phyloP scores from a whole-genome alignment of 371 early-diverging fungal genomes.

The Rhizopus microsporus region DNA sequence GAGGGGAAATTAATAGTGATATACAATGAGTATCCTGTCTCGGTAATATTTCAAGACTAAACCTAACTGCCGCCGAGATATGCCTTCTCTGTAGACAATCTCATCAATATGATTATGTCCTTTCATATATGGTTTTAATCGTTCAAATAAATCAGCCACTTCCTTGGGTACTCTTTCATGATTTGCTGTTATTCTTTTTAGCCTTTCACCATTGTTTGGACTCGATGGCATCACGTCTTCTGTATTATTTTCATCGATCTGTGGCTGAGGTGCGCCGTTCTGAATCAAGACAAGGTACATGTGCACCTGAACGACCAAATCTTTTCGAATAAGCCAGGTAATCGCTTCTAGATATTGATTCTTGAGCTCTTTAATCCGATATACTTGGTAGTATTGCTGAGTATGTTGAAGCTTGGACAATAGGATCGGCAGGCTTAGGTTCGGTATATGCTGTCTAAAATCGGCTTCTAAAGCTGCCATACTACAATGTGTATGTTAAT shows the following conservation, averaged over 20 bases:
- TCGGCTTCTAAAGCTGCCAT: constrained; percentile 56
- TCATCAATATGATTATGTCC: constrained; percentile 84
- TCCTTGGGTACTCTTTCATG: constrained; percentile 56
- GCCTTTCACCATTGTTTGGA: constrained; percentile 29
- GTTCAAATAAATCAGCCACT: constrained; percentile 60
- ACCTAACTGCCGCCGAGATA: constrained; percentile 64
- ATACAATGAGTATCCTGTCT: constrained; percentile 56
- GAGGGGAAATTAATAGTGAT: constrained; percentile 31
- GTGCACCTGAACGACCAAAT: constrained; percentile 79
- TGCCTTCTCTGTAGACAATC: constrained; percentile 76
- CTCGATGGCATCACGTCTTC: constrained; percentile 15
- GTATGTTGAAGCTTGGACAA: constrained; percentile 76
- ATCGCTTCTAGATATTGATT: constrained; percentile 80
- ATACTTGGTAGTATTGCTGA: constrained; percentile 65
- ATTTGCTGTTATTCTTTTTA: constrained; percentile 26
- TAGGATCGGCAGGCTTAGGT: constrained; percentile 68
- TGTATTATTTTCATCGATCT: constrained; percentile 4
- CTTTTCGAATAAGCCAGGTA: constrained; percentile 77
- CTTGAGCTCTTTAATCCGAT: constrained; percentile 66
- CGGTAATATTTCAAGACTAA: constrained; percentile 60
- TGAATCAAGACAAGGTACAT: constrained; percentile 72
- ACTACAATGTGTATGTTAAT: constrained; percentile 21
- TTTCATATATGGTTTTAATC: constrained; percentile 76
- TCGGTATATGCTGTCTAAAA: constrained; percentile 67
- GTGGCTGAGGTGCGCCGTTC: constrained; percentile 2